Percentiles rank a stretch among this genome's conserved stretches.
phyloP scores from a whole-genome alignment of 345 rosid genomes.

The Syzygium oleosum region DNA sequence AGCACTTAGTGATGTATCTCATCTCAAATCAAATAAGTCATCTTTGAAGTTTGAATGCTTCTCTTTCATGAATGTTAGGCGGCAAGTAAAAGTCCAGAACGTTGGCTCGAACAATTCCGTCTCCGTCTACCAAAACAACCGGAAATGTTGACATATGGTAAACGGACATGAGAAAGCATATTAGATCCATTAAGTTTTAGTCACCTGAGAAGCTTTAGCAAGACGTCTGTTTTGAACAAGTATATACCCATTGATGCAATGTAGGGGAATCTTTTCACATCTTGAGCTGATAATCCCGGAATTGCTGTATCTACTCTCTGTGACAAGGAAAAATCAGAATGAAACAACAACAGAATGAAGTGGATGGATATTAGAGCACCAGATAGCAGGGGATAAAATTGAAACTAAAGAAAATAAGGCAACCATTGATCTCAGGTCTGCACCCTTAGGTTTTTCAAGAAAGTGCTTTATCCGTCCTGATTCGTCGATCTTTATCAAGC shows the following conservation, averaged over 20 bases:
- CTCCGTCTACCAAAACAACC: no score
- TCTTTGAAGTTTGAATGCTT: neutral
- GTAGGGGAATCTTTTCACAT: slow-evolving; percentile 47
- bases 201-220: slow-evolving; percentile 57
- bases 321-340: neutral
- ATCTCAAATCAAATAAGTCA: neutral
- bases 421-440: slow-evolving; percentile 67
- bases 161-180: neutral
- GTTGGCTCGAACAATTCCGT: no score
- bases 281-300: slow-evolving; percentile 51
- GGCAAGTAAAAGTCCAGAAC: neutral
- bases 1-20: neutral
- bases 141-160: neutral
- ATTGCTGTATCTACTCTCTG: slow-evolving; percentile 63
- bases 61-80: neutral
- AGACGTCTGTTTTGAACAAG: slow-evolving; percentile 63
- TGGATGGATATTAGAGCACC: neutral
- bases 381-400: neutral
- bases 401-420: neutral
- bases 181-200: neutral
- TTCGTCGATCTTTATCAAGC: slow-evolving; percentile 65
- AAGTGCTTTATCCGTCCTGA: slow-evolving; percentile 53
- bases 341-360: neutral
- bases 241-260: slow-evolving; percentile 93
- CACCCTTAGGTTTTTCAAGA: slow-evolving; percentile 70